Conservation (phyloP, 1,139 yeast species). For the Geotrichum citri-aurantii region DNA sequence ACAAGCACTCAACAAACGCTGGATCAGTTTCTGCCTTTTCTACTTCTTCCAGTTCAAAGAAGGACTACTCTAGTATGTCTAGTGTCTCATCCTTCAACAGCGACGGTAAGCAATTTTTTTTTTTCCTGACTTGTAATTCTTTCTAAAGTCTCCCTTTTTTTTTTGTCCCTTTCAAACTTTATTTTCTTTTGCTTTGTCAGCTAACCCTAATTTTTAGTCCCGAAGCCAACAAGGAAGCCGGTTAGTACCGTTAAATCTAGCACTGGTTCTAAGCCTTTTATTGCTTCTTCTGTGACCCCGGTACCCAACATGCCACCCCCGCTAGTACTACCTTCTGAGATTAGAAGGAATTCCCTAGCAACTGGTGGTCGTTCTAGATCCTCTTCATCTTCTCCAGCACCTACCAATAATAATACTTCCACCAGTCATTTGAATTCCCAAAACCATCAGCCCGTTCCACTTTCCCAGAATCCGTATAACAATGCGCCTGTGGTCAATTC, state of each 20-base stretch:
- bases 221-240: neutral
- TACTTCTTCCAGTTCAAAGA: conserved; percentile 9
- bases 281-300: conserved; percentile 16
- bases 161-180: neutral
- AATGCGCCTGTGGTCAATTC: neutral
- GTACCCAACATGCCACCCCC: conserved; percentile 20
- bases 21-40: conserved; percentile 13
- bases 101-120: conserved; percentile 10
- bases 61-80: conserved; percentile 10
- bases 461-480: conserved; percentile 1
- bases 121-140: neutral
- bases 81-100: conserved; percentile 8
- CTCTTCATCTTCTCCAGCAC: conserved; percentile 19
- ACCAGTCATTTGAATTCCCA: conserved; percentile 3
- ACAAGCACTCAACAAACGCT: conserved; percentile 1
- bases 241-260: neutral
- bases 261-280: conserved; percentile 6
- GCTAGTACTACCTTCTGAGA: conserved; percentile 32
- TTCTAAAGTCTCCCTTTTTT: neutral
- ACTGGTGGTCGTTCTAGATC: conserved; percentile 16
- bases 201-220: conserved; percentile 5
- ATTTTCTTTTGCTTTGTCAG: conserved; percentile 10
- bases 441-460: conserved; percentile 8
- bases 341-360: conserved; percentile 27
- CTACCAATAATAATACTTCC: conserved; percentile 16